Percentiles rank a stretch among this genome's conserved stretches.
Evolutionary conservation across 1,139 yeast genomes (phyloP).

Genomic region (Scheffersomyces stambukii): DNA sequence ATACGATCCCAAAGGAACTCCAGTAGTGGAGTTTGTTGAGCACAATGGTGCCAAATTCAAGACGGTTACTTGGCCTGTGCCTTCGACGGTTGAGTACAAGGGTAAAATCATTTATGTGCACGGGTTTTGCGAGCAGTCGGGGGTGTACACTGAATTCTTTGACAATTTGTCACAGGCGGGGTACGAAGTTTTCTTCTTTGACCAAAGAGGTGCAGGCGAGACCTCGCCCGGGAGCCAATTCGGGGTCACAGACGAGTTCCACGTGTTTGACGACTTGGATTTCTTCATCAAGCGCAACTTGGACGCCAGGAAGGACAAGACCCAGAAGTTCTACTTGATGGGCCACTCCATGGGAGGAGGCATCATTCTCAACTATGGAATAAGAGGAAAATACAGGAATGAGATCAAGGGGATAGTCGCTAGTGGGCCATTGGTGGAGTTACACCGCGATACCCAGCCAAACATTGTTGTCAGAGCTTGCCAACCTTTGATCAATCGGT

Average conservation of each 20-base stretch:
- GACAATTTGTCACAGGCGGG: slow-evolving; percentile 59
- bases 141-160: slow-evolving; percentile 52
- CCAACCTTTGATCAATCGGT: slow-evolving; percentile 44
- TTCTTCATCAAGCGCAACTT: slow-evolving; percentile 45
- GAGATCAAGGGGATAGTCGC: slow-evolving; percentile 54
- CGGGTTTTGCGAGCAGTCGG: slow-evolving; percentile 73
- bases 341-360: slow-evolving; percentile 99
- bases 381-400: slow-evolving; percentile 57
- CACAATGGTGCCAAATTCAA: slow-evolving; percentile 36
- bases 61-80: slow-evolving; percentile 39
- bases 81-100: slow-evolving; percentile 30
- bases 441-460: slow-evolving; percentile 61
- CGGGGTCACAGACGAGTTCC: slow-evolving; percentile 66
- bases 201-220: slow-evolving; percentile 86
- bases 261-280: slow-evolving; percentile 67
- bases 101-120: slow-evolving; percentile 68
- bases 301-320: slow-evolving; percentile 16
- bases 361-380: slow-evolving; percentile 67
- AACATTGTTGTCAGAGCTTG: slow-evolving; percentile 39
- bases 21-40: slow-evolving; percentile 24
- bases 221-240: slow-evolving; percentile 57
- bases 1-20: slow-evolving; percentile 30
- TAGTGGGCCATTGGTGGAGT: slow-evolving; percentile 62
- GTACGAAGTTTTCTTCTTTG: slow-evolving; percentile 71
- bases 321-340: slow-evolving; percentile 52